Conservation (phyloP, 2,329 filamentous ascomycete genomes). For the Hymenoscyphus albidus region DNA sequence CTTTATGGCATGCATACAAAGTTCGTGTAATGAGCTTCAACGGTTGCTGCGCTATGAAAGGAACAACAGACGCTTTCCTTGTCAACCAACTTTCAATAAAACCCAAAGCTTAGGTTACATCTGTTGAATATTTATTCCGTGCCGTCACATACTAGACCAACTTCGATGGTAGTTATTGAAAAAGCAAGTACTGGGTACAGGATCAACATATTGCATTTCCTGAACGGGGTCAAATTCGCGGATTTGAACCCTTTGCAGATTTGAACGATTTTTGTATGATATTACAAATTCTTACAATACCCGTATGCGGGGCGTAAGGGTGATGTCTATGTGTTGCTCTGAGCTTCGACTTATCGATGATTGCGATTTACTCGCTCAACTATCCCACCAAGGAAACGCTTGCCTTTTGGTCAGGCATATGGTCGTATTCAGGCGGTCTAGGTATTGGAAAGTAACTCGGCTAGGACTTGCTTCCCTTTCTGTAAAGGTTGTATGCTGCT, state of each 20-base stretch:
- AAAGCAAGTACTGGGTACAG: neutral
- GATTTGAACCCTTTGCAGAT: neutral
- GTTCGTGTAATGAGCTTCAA: neutral
- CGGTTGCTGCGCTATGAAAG: neutral
- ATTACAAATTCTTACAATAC: neutral
- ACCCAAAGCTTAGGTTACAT: neutral
- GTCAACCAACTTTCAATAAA: neutral
- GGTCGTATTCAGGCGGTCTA: neutral
- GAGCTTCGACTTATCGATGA: neutral
- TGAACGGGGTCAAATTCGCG: neutral
- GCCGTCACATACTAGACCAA: neutral
- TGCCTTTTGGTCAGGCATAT: neutral
- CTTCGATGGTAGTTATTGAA: neutral
- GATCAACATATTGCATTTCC: neutral
- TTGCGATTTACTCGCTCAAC: too few relatives aligned
- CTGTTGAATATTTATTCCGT: neutral
- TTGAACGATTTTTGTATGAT: neutral
- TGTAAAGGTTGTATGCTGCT: neutral
- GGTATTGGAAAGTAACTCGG: neutral
- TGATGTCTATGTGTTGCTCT: neutral
- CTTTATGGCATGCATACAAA: neutral
- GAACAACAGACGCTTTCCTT: neutral
- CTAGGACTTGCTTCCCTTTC: neutral
- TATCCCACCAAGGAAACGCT: neutral
- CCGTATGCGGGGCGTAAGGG: neutral